These are phyloP conservation scores for Trypanosomatidae sp. DNA, from an alignment of 208 protist genomes.

Conservation along the genomic window DNA sequence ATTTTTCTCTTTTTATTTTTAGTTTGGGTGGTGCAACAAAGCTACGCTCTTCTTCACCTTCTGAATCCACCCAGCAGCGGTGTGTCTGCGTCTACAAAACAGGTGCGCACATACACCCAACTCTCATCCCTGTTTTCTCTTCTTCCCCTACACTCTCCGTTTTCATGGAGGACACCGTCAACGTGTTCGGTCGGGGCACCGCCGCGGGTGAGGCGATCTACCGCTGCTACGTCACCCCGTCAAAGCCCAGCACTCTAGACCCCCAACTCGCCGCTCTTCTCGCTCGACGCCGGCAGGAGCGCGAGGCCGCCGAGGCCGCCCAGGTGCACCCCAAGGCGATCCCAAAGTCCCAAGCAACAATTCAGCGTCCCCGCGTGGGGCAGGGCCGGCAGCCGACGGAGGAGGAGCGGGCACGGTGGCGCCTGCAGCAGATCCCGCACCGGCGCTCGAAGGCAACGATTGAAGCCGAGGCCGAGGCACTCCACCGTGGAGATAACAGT, in stretches of 20 bases:
- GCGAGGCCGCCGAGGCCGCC: slow-evolving; percentile 62
- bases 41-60: no score
- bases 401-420: slow-evolving; percentile 62
- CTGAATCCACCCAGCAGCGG: no score
- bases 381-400: slow-evolving; percentile 30
- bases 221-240: slow-evolving; percentile 71
- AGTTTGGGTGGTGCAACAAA: no score
- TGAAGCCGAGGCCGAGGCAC: slow-evolving; percentile 40
- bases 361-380: slow-evolving; percentile 67
- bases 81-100: no score
- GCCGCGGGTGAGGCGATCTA: slow-evolving; percentile 86
- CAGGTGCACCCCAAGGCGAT: slow-evolving; percentile 69
- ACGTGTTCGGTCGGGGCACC: slow-evolving; percentile 84
- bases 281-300: slow-evolving; percentile 51
- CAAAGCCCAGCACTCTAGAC: slow-evolving; percentile 81
- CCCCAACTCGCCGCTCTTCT: slow-evolving; percentile 68
- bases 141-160: not conserved
- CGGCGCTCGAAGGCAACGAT: slow-evolving; percentile 57
- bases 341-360: slow-evolving; percentile 76
- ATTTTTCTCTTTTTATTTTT: no score
- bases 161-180: slow-evolving; percentile 49
- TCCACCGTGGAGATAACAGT: no score
- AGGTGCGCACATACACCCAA: no score
- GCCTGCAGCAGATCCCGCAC: slow-evolving; percentile 69
- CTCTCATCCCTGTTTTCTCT: not conserved